Conservation (phyloP, 805 yeast genomes). For the Wickerhamomyces chambardii region DNA sequence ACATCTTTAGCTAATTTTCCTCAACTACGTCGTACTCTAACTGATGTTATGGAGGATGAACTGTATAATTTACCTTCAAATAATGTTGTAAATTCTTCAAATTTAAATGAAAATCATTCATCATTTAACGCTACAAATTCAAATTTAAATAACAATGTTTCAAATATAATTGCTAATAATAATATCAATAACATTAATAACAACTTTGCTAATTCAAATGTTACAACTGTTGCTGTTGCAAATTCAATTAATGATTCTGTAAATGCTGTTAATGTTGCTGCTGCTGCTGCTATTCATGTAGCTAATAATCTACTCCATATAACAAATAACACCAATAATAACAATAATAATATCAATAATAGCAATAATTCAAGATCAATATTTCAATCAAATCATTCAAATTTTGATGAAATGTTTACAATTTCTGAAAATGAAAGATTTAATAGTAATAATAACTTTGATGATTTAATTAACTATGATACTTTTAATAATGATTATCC, state of each 20-base stretch:
- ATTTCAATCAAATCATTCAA: too few relatives aligned
- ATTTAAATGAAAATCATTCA: too few relatives aligned
- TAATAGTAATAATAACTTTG: neutral
- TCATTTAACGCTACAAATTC: too few relatives aligned
- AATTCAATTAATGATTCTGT: neutral
- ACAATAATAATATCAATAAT: too few relatives aligned
- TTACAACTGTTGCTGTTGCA: neutral
- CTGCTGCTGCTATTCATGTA: neutral
- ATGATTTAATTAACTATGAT: neutral
- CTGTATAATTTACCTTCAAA: conserved; percentile 26
- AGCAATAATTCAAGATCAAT: too few relatives aligned
- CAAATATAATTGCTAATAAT: too few relatives aligned
- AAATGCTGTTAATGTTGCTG: neutral
- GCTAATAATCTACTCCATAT: too few relatives aligned
- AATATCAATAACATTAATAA: neutral
- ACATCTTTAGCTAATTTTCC: conserved; percentile 43
- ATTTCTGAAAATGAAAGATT: conserved; percentile 10
- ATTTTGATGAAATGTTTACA: conserved; percentile 13
- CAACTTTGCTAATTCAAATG: conserved; percentile 7
- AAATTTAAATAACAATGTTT: too few relatives aligned
- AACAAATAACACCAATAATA: neutral
- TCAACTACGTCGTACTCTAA: conserved; percentile 38
- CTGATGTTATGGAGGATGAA: conserved; percentile 55
- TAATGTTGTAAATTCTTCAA: too few relatives aligned
- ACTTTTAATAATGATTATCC: neutral